A percentile compares a stretch with the other conserved stretches of the same genome.
Evolutionary conservation across 2,329 filamentous ascomycete species (phyloP).

Genomic region (Phyllosticta paracitricarpa): DNA sequence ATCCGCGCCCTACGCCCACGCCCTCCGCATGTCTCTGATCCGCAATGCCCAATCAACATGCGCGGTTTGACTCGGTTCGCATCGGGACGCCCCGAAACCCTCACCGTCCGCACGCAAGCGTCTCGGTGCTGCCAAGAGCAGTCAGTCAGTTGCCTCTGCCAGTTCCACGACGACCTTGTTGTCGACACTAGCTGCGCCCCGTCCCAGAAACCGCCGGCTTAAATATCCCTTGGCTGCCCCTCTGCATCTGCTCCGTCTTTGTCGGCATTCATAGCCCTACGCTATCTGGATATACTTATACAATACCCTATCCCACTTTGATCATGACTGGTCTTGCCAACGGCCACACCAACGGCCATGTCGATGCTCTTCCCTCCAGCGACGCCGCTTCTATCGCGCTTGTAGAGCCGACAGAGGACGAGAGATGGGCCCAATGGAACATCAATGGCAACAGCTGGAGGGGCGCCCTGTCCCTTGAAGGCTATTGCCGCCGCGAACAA

Average conservation of each 20-base stretch:
- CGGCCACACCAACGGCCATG: constrained; percentile 8
- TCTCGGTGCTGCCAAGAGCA: background rate
- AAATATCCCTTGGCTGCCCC: background rate
- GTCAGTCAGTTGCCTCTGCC: background rate
- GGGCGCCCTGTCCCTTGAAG: constrained; percentile 43
- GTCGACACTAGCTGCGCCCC: background rate
- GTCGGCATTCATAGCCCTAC: background rate
- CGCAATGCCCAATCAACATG: background rate
- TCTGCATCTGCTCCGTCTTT: background rate
- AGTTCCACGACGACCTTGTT: background rate
- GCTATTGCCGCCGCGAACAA: constrained; percentile 50
- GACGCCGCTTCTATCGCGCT: constrained; percentile 43
- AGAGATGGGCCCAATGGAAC: constrained; percentile 42
- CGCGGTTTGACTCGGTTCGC: constrained; percentile 8
- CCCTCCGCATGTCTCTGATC: constrained; percentile 5
- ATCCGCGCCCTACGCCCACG: constrained; percentile 1
- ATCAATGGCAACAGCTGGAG: constrained; percentile 49
- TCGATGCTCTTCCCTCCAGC: constrained; percentile 33
- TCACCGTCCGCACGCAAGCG: background rate
- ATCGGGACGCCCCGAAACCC: background rate
- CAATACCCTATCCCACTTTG: background rate
- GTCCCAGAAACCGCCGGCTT: background rate
- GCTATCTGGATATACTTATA: background rate
- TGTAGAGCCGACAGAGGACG: constrained; percentile 44
- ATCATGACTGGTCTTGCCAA: constrained; percentile 8